A percentile compares a stretch with the other conserved stretches of the same genome.
phyloP scores from a whole-genome alignment of 176 grass and related monocot genomes.

The Alopecurus myosuroides region DNA sequence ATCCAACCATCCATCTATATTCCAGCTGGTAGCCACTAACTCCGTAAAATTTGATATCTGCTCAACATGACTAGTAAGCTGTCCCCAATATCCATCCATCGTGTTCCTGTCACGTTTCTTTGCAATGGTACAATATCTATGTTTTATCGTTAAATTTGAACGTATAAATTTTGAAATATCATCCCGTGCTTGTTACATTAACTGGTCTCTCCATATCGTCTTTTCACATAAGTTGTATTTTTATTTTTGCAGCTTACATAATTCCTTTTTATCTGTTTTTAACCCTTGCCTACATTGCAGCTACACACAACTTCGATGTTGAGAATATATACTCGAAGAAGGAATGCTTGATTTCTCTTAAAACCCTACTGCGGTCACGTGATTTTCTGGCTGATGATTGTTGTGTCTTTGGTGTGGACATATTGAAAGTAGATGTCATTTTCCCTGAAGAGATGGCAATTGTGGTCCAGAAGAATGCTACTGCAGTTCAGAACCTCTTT shows the following conservation, averaged over 20 bases:
- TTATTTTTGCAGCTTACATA: neutral
- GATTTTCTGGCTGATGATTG: slow-evolving; percentile 25
- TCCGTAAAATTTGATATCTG: too few species aligned
- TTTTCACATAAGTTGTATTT: neutral
- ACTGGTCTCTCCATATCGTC: neutral
- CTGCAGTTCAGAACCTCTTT: neutral
- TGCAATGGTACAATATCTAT: neutral
- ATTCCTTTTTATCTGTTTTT: neutral
- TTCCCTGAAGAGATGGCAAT: neutral
- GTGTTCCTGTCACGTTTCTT: too few species aligned
- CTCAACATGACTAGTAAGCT: too few species aligned
- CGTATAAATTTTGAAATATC: neutral
- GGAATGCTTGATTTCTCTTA: neutral
- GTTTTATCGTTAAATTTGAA: neutral
- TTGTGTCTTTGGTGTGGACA: slow-evolving; percentile 20
- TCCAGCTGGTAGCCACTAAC: too few species aligned
- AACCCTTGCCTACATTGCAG: neutral
- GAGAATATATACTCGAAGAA: neutral
- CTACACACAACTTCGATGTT: neutral
- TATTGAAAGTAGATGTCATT: neutral
- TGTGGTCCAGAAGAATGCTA: neutral
- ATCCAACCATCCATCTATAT: too few species aligned
- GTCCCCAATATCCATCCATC: too few species aligned
- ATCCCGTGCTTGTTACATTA: neutral
- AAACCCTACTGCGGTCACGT: slow-evolving; percentile 7